Evolutionary conservation across 305 asterid genomes (phyloP).

Genomic region (Fraxinus sp.): DNA sequence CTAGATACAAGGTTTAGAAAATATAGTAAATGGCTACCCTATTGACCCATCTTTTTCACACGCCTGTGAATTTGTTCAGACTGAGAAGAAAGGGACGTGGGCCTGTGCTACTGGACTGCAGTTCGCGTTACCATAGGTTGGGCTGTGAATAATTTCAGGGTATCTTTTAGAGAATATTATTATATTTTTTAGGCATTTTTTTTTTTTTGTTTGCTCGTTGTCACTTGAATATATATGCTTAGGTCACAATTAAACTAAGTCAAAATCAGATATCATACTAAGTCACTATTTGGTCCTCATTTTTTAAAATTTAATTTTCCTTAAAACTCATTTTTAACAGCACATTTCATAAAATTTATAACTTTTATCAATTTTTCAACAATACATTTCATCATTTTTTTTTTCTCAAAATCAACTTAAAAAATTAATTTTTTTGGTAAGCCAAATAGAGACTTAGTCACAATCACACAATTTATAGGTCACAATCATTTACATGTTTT

Average conservation of each 20-base stretch:
- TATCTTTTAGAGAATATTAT: neutral
- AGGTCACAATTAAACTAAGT: neutral
- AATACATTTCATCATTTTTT: too few relatives aligned
- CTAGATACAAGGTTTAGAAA: neutral
- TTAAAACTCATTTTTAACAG: neutral
- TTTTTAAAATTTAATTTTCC: too few relatives aligned
- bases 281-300: neutral
- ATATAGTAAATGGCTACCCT: neutral
- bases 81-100: neutral
- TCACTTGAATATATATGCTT: neutral
- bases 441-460: neutral
- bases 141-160: neutral
- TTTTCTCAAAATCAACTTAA: too few relatives aligned
- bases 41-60: neutral
- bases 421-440: too few relatives aligned
- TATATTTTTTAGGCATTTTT: neutral
- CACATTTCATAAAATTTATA: too few relatives aligned
- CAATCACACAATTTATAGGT: neutral
- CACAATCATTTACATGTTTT: neutral
- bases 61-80: neutral
- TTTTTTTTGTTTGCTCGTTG: too few relatives aligned
- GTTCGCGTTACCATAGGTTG: neutral
- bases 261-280: too few relatives aligned
- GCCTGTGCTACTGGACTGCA: neutral
- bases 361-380: too few relatives aligned